Percentiles rank a stretch among this genome's conserved stretches.
Conservation (phyloP, 2,329 filamentous ascomycete species). For the Trichoderma lentiforme region DNA sequence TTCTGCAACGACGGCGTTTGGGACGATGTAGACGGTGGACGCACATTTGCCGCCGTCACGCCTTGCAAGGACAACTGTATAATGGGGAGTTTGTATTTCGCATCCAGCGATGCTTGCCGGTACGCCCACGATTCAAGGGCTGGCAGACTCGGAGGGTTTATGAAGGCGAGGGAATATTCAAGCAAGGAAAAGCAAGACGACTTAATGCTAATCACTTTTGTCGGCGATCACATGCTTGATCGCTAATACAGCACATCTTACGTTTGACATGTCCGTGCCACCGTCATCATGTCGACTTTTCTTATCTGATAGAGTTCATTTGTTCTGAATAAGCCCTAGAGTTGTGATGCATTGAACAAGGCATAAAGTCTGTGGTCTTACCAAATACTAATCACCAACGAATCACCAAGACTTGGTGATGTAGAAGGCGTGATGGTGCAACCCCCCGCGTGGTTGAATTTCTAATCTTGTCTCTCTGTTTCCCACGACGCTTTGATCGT, state of each 20-base stretch:
- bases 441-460: neutral
- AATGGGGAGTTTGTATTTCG: neutral
- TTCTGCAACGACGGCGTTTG: slow-evolving; percentile 12
- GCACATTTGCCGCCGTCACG: neutral
- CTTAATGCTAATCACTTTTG: slow-evolving; percentile 17
- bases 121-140: neutral
- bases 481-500: neutral
- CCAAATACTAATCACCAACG: neutral
- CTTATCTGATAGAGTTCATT: neutral
- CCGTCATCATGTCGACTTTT: neutral
- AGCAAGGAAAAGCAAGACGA: slow-evolving; percentile 1
- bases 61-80: neutral
- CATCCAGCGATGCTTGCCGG: neutral
- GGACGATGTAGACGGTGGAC: neutral
- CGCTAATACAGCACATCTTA: slow-evolving; percentile 9
- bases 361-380: neutral
- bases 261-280: neutral
- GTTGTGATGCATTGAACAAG: neutral
- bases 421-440: neutral
- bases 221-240: neutral
- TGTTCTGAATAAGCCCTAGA: neutral
- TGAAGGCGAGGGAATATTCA: neutral
- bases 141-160: neutral
- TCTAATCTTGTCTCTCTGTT: neutral
- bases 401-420: neutral